Evolutionary conservation across 2,329 filamentous ascomycete species (phyloP).

Genomic region (Neonectria magnoliae): DNA sequence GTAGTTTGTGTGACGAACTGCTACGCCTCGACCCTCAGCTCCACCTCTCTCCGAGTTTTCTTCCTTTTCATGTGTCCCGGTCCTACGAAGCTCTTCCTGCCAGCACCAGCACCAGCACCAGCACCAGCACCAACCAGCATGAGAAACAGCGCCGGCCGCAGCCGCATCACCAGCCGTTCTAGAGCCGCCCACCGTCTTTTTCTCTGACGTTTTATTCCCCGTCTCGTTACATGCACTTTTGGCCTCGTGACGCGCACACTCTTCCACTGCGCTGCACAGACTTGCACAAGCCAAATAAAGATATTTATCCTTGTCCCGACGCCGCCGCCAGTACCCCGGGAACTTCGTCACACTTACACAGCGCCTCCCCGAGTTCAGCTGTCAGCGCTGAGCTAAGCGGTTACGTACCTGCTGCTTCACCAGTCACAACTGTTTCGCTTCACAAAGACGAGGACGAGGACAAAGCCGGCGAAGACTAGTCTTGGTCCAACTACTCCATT

Average conservation of each 20-base stretch:
- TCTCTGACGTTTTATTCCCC: conserved; percentile 27
- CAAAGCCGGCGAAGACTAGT: conserved; percentile 2
- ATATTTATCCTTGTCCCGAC: conserved; percentile 24
- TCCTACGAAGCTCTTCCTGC: conserved; percentile 26
- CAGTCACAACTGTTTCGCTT: conserved; percentile 33
- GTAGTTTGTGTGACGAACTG: conserved; percentile 4
- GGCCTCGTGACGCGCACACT: conserved; percentile 37
- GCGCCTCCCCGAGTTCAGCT: conserved; percentile 30
- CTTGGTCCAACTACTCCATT: not conserved
- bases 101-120: conserved; percentile 25
- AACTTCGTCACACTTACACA: conserved; percentile 43
- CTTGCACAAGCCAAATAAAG: conserved; percentile 22
- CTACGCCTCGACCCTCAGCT: conserved; percentile 28
- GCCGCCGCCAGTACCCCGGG: conserved; percentile 25
- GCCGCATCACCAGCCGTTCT: conserved; percentile 30
- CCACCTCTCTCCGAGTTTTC: conserved; percentile 15
- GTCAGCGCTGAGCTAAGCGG: conserved; percentile 37
- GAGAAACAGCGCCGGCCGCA: conserved; percentile 35
- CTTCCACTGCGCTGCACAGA: conserved; percentile 16
- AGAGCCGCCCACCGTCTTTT: conserved; percentile 37
- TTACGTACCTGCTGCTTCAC: conserved; percentile 27
- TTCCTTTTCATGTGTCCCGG: conserved; percentile 33
- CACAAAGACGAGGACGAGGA: conserved; percentile 26
- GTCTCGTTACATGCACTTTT: conserved; percentile 28
- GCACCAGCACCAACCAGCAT: conserved; percentile 33